These are phyloP conservation scores for slime mould (Dictyostelium discoideum) DNA, from an alignment of 78 protist genomes.

Conservation along the genomic window DNA sequence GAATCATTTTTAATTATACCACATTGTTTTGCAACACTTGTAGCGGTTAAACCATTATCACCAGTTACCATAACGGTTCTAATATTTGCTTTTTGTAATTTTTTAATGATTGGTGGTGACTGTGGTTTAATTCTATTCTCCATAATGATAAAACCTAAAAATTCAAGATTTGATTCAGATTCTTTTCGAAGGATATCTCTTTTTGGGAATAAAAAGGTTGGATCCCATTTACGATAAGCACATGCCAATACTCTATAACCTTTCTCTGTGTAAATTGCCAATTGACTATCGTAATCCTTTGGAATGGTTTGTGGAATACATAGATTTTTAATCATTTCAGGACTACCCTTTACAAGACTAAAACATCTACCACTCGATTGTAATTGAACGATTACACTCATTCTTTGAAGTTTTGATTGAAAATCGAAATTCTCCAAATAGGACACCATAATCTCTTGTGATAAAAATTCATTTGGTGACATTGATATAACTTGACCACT, in stretches of 20 bases:
- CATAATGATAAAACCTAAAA: slow-evolving; percentile 83
- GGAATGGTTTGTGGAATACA: slow-evolving; percentile 80
- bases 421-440: slow-evolving; percentile 74
- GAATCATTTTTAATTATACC: slow-evolving; percentile 66
- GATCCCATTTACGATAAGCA: slow-evolving; percentile 55
- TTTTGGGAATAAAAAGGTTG: background rate
- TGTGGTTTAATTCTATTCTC: slow-evolving; percentile 86
- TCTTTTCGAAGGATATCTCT: slow-evolving; percentile 8
- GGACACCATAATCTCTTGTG: background rate
- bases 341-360: slow-evolving; percentile 91
- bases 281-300: slow-evolving; percentile 39
- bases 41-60: slow-evolving; percentile 95
- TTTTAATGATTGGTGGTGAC: slow-evolving; percentile 66
- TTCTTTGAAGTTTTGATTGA: slow-evolving; percentile 88
- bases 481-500: background rate
- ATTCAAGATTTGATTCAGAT: slow-evolving; percentile 77
- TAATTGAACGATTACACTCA: slow-evolving; percentile 82
- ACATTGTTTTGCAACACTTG: slow-evolving; percentile 88
- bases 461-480: background rate
- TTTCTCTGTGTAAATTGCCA: slow-evolving; percentile 69
- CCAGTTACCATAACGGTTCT: slow-evolving; percentile 88
- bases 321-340: slow-evolving; percentile 86
- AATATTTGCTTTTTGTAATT: slow-evolving; percentile 77
- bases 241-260: slow-evolving; percentile 94
- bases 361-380: background rate